Evolutionary conservation across 225 moss, liverwort and hornwort species (phyloP).

Genomic region (Neckera pumila): DNA sequence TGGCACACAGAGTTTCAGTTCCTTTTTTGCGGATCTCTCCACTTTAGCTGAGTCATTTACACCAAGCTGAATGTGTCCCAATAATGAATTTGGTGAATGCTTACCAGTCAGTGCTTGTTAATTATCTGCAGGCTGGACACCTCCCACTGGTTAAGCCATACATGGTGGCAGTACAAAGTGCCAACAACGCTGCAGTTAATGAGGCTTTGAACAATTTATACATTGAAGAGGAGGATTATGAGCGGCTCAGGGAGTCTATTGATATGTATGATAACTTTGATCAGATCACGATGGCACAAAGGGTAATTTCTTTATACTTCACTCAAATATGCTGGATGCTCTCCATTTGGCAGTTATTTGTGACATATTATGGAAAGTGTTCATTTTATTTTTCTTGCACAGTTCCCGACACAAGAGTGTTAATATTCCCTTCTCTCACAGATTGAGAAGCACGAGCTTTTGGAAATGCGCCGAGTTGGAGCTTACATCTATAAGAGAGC

Average conservation of each 20-base stretch:
- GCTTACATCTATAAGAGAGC: constrained; percentile 99
- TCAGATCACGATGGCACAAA: constrained; percentile 90
- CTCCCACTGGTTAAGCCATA: constrained; percentile 94
- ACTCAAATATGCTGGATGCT: not conserved
- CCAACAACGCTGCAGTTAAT: constrained; percentile 84
- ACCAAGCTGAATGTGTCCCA: not conserved
- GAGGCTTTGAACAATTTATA: constrained; percentile 95
- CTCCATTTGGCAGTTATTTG: not conserved
- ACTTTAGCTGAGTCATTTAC: not conserved
- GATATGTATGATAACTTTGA: constrained; percentile 99
- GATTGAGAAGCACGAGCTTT: constrained; percentile 95
- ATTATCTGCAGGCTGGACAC: constrained; percentile 66
- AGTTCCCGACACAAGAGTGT: not conserved
- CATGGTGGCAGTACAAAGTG: constrained; percentile 94
- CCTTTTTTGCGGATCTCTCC: not conserved
- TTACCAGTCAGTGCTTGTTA: not conserved
- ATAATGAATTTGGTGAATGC: not conserved
- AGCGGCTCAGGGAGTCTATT: constrained; percentile 88
- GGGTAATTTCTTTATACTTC: constrained; percentile 27
- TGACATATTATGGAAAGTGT: not conserved
- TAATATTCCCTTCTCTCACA: constrained; percentile 22
- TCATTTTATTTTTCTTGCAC: not conserved
- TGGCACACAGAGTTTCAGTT: not conserved
- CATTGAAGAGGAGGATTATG: constrained; percentile 96
- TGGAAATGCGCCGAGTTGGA: constrained; percentile 96